phyloP scores from a whole-genome alignment of 2,329 filamentous ascomycete genomes.

The Colletotrichum eremochloae region DNA sequence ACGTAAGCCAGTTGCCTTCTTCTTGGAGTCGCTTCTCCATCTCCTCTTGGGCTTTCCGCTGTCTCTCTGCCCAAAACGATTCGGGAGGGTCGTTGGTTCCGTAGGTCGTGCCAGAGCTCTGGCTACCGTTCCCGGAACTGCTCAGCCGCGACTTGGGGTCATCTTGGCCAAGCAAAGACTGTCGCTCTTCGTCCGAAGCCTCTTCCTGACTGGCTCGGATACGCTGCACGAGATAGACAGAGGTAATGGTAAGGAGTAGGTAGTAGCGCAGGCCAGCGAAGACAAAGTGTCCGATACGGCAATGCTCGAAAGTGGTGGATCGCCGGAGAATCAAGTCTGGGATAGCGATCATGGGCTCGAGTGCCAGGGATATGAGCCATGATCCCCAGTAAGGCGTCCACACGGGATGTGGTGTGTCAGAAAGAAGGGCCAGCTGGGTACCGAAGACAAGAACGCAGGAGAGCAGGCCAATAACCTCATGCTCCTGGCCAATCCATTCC shows the following conservation, averaged over 20 bases:
- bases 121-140: conserved; percentile 44
- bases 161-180: conserved; percentile 64
- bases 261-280: conserved; percentile 38
- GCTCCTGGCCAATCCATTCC: conserved; percentile 60
- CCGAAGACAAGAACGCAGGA: conserved; percentile 75
- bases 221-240: conserved; percentile 37
- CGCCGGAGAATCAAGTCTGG: conserved; percentile 45
- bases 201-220: conserved; percentile 43
- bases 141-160: conserved; percentile 43
- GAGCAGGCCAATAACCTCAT: conserved; percentile 68
- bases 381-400: conserved; percentile 76
- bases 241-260: conserved; percentile 34
- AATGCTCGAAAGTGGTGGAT: conserved; percentile 45
- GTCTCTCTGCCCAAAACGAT: conserved; percentile 66
- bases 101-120: conserved; percentile 52
- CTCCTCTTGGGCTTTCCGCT: conserved; percentile 67
- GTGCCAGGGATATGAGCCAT: conserved; percentile 69
- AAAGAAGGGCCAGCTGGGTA: conserved; percentile 68
- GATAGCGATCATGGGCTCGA: conserved; percentile 64
- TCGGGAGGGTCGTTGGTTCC: conserved; percentile 63
- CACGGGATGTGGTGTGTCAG: conserved; percentile 63
- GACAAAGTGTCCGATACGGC: conserved; percentile 35
- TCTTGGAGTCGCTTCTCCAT: conserved; percentile 79
- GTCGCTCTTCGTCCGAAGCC: conserved; percentile 67
- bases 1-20: conserved; percentile 82